Percentiles rank a stretch among this genome's conserved stretches.
Evolutionary conservation across 768 basidiomycete genomes (phyloP).

Genomic region (Russula ochroleuca): DNA sequence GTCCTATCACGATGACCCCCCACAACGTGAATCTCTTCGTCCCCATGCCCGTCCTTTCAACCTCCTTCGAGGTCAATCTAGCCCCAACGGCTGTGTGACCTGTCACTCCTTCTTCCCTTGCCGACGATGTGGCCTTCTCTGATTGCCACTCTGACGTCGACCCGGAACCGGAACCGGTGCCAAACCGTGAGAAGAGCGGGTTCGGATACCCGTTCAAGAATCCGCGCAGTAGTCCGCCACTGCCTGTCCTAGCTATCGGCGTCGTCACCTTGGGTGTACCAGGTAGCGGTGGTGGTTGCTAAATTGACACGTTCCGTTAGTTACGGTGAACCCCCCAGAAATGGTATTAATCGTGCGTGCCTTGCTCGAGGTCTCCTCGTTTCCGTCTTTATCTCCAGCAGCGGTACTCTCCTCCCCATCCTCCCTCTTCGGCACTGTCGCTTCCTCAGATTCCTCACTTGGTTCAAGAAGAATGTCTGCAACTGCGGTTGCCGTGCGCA

Average conservation of each 20-base stretch:
- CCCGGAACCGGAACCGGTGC: conserved; percentile 28
- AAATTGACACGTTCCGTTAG: conserved; percentile 2
- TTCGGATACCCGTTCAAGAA: conserved; percentile 61
- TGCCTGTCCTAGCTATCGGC: conserved; percentile 33
- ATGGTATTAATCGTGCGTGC: conserved; percentile 10
- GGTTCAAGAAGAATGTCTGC: conserved; percentile 56
- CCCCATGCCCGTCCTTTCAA: conserved; percentile 8
- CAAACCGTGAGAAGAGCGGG: conserved; percentile 53
- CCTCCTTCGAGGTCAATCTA: neutral
- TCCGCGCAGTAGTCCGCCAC: conserved; percentile 42
- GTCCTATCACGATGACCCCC: conserved; percentile 67
- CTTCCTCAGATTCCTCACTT: conserved; percentile 24
- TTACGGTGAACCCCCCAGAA: neutral
- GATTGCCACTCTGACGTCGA: conserved; percentile 23
- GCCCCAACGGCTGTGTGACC: conserved; percentile 5
- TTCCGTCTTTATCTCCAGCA: conserved; percentile 10
- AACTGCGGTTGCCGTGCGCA: conserved; percentile 56
- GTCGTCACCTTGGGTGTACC: conserved; percentile 27
- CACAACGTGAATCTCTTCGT: conserved; percentile 40
- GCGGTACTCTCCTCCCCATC: conserved; percentile 20
- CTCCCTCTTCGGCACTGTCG: conserved; percentile 26
- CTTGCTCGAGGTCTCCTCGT: conserved; percentile 23
- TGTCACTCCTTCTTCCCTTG: conserved; percentile 3
- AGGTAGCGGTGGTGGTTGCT: conserved; percentile 29
- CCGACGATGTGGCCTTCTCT: conserved; percentile 21